Evolutionary conservation across 2,329 filamentous ascomycete genomes (phyloP).

Genomic region (Ceratocystis alfenasii): DNA sequence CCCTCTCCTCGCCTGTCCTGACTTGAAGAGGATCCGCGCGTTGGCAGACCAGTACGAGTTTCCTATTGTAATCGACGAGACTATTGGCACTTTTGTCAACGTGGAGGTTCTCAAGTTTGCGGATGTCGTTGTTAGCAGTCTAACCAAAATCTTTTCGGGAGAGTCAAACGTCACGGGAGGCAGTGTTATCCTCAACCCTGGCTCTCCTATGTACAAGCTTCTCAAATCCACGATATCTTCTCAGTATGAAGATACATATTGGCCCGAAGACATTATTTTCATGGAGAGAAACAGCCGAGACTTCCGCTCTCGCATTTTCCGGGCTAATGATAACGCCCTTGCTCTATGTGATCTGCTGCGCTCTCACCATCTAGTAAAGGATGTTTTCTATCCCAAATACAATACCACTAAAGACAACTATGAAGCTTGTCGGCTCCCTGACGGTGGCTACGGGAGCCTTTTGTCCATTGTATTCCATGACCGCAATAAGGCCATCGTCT

Average conservation of each 20-base stretch:
- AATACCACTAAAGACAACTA: conserved; percentile 59
- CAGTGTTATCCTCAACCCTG: conserved; percentile 52
- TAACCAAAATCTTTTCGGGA: conserved; percentile 95
- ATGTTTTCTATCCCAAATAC: conserved; percentile 77
- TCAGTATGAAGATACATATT: conserved; percentile 80
- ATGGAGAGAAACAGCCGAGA: conserved; percentile 94
- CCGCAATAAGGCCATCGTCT: conserved; percentile 58
- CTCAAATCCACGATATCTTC: conserved; percentile 54
- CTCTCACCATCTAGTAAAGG: conserved; percentile 52
- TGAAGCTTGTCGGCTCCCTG: conserved; percentile 60
- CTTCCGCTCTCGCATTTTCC: conserved; percentile 68
- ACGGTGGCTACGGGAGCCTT: conserved; percentile 79
- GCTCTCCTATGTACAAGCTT: conserved; percentile 54
- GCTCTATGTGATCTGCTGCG: conserved; percentile 62
- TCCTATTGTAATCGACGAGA: conserved; percentile 85
- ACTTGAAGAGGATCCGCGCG: conserved; percentile 66
- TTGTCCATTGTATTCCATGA: conserved; percentile 71
- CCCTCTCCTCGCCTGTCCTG: conserved; percentile 72
- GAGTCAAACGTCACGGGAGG: conserved; percentile 99
- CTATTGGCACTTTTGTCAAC: conserved; percentile 92
- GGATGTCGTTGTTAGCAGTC: conserved; percentile 83
- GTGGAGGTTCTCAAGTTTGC: conserved; percentile 81
- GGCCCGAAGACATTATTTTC: conserved; percentile 87
- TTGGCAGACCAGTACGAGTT: conserved; percentile 80
- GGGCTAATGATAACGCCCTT: conserved; percentile 78